Evolutionary conservation across 768 basidiomycete genomes (phyloP).

Genomic region (Kwoniella mangroviensis): DNA sequence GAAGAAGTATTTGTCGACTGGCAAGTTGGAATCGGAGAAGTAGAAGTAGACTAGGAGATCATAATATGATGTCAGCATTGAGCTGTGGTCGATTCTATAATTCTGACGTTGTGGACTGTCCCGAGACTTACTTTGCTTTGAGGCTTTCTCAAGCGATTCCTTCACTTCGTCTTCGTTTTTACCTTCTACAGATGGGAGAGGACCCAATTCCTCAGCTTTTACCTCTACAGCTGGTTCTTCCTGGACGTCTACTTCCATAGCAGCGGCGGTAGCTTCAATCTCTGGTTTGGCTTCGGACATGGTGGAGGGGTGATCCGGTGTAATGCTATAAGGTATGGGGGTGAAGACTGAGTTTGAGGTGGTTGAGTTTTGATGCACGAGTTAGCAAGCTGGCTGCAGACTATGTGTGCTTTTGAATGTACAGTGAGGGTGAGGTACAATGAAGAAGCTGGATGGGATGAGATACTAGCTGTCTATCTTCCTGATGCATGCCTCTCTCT

Average conservation of each 20-base stretch:
- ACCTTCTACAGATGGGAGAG: constrained; percentile 40
- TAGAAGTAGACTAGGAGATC: constrained; percentile 83
- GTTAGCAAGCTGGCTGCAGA: not conserved
- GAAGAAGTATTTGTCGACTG: constrained; percentile 88
- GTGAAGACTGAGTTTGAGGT: not conserved
- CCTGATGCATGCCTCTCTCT: not conserved
- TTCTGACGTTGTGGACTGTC: not conserved
- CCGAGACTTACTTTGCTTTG: constrained; percentile 53
- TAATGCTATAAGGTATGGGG: not conserved
- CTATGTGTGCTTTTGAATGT: constrained; percentile 22
- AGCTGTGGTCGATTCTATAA: not conserved
- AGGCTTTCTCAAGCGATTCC: constrained; percentile 38
- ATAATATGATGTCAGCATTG: constrained; percentile 3
- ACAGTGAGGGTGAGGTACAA: not conserved
- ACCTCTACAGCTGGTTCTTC: constrained; percentile 12
- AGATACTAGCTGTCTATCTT: not conserved
- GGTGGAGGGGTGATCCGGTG: not conserved
- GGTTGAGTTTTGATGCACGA: not conserved
- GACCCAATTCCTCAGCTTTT: constrained; percentile 23
- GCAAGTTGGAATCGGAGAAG: constrained; percentile 94
- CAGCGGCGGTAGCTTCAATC: constrained; percentile 20
- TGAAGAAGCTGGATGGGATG: not conserved
- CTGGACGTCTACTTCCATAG: constrained; percentile 33
- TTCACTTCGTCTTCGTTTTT: constrained; percentile 52
- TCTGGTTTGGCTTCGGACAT: constrained; percentile 28